Conservation (phyloP, 768 basidiomycete species). For the Phylloporus arenicola region DNA sequence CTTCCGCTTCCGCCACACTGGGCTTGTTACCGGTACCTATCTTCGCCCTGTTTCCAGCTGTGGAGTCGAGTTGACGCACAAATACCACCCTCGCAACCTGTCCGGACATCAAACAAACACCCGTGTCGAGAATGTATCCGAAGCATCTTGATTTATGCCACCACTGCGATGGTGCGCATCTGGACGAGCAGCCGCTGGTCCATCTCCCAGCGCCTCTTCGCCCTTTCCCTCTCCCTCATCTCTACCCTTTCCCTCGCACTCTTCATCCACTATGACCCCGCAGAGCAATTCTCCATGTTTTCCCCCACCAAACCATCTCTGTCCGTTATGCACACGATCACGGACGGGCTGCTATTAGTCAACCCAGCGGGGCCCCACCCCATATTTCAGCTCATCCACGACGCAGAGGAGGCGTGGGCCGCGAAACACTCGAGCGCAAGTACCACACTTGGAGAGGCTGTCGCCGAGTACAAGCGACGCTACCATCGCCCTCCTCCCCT, state of each 20-base stretch:
- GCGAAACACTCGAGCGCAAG: slow-evolving; percentile 32
- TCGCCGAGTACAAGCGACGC: slow-evolving; percentile 34
- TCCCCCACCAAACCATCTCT: neutral
- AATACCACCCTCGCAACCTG: too few species aligned
- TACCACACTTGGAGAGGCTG: slow-evolving; percentile 33
- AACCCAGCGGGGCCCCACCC: slow-evolving; percentile 37
- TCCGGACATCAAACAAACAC: too few species aligned
- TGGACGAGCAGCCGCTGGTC: neutral
- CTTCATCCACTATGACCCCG: neutral
- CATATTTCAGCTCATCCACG: slow-evolving; percentile 37
- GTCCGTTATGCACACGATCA: slow-evolving; percentile 14
- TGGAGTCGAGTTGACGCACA: too few species aligned
- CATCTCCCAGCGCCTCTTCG: neutral
- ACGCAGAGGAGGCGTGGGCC: slow-evolving; percentile 35
- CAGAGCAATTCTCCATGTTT: neutral
- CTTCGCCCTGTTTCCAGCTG: too few species aligned
- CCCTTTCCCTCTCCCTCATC: neutral
- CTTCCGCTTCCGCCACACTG: too few species aligned
- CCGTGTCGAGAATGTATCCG: too few species aligned
- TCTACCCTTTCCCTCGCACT: neutral
- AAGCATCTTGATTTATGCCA: too few species aligned
- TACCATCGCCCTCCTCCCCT: slow-evolving; percentile 34
- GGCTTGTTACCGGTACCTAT: too few species aligned
- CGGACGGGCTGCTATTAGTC: slow-evolving; percentile 31
- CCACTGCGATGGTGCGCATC: neutral